Evolutionary conservation across 2,329 filamentous ascomycete species (phyloP).

Genomic region (Fonsecaea pugnacius): DNA sequence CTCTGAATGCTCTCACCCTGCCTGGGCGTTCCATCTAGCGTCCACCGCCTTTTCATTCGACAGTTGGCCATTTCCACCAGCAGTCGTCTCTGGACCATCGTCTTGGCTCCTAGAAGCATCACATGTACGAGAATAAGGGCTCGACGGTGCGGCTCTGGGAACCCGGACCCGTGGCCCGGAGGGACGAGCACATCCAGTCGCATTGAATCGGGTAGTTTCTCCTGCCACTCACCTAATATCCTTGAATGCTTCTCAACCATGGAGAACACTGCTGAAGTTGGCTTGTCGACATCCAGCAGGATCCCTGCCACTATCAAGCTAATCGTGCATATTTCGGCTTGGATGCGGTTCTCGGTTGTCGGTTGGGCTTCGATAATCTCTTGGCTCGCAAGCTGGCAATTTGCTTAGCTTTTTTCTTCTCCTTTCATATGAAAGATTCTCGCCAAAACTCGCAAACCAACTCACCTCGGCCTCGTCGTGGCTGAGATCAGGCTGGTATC

Average conservation of each 20-base stretch:
- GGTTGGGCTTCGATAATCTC: constrained; percentile 19
- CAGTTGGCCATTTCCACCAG: constrained; percentile 20
- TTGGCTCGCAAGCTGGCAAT: constrained; percentile 12
- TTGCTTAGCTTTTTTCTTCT: neutral
- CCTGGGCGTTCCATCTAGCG: constrained; percentile 15
- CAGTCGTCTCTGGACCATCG: constrained; percentile 19
- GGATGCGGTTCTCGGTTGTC: constrained; percentile 20
- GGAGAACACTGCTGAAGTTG: constrained; percentile 12
- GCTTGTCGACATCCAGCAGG: constrained; percentile 17
- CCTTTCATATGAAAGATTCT: neutral
- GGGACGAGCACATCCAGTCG: constrained; percentile 8
- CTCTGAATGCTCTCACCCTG: constrained; percentile 12
- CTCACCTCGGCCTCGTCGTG: constrained; percentile 19
- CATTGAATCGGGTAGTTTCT: constrained; percentile 14
- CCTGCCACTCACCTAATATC: constrained; percentile 18
- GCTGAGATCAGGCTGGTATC: constrained; percentile 18
- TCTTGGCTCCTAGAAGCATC: constrained; percentile 17
- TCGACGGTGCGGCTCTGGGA: constrained; percentile 13
- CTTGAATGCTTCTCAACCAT: constrained; percentile 11
- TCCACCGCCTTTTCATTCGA: constrained; percentile 22
- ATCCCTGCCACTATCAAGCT: constrained; percentile 18
- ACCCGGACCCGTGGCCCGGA: neutral
- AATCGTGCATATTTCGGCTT: constrained; percentile 19
- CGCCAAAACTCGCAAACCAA: neutral
- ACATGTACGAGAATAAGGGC: constrained; percentile 21